These are phyloP conservation scores for Coprinellus micaceus DNA, from an alignment of 768 basidiomycete species.

Conservation along the genomic window DNA sequence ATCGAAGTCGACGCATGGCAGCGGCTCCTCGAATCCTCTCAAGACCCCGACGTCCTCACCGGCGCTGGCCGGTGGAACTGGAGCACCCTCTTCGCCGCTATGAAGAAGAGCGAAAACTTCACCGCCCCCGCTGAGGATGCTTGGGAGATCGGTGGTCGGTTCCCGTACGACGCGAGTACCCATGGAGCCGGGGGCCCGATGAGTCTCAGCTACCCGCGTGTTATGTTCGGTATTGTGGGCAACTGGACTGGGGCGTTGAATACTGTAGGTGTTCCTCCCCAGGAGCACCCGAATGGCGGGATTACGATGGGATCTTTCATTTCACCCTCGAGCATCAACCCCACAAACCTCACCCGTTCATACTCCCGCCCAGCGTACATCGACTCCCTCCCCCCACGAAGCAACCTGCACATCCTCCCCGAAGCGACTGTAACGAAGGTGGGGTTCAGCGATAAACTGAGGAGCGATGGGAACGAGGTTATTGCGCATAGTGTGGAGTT, in stretches of 20 bases:
- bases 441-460: slow-evolving; percentile 37
- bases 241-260: slow-evolving; percentile 54
- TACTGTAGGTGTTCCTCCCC: slow-evolving; percentile 39
- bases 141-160: slow-evolving; percentile 31
- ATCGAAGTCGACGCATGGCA: slow-evolving; percentile 47
- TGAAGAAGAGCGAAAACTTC: slow-evolving; percentile 56
- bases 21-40: slow-evolving; percentile 28
- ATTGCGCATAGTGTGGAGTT: slow-evolving; percentile 39
- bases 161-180: slow-evolving; percentile 38
- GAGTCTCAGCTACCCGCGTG: slow-evolving; percentile 20
- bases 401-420: slow-evolving; percentile 57
- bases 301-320: slow-evolving; percentile 49
- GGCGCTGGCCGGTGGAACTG: slow-evolving; percentile 39
- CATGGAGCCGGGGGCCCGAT: slow-evolving; percentile 51
- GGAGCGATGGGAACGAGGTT: neutral
- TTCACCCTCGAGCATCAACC: slow-evolving; percentile 58
- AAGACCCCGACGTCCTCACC: slow-evolving; percentile 16
- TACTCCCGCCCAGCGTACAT: slow-evolving; percentile 67
- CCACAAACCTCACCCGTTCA: slow-evolving; percentile 58
- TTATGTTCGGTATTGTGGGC: slow-evolving; percentile 44
- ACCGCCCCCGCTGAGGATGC: slow-evolving; percentile 41
- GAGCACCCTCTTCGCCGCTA: slow-evolving; percentile 39
- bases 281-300: slow-evolving; percentile 44
- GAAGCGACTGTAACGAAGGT: slow-evolving; percentile 53
- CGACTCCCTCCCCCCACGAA: slow-evolving; percentile 51